Percentiles rank a stretch among this genome's conserved stretches.
Evolutionary conservation across 768 basidiomycete species (phyloP).

Genomic region (Nidularia pulvinata): DNA sequence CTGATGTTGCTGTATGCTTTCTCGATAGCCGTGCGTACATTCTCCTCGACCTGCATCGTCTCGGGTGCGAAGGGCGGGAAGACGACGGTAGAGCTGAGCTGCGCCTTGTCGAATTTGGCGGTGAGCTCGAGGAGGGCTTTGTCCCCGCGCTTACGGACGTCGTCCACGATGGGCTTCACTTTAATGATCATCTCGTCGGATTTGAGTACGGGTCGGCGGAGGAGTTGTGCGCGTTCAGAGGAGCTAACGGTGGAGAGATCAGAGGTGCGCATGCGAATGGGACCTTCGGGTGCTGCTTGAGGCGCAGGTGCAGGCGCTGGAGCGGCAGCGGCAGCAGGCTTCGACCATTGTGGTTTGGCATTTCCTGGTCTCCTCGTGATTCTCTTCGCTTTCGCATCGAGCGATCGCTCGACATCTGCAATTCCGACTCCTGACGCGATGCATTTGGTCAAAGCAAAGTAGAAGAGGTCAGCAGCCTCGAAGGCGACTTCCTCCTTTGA

Average conservation of each 20-base stretch:
- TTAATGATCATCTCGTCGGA: slow-evolving; percentile 89
- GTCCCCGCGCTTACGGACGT: slow-evolving; percentile 85
- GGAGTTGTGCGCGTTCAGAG: slow-evolving; percentile 63
- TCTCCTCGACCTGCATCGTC: slow-evolving; percentile 55
- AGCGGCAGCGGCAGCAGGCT: slow-evolving; percentile 11
- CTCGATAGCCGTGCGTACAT: slow-evolving; percentile 83
- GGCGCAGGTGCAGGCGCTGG: slow-evolving; percentile 12
- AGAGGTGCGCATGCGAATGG: slow-evolving; percentile 80
- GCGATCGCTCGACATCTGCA: slow-evolving; percentile 78
- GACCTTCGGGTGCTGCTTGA: slow-evolving; percentile 22
- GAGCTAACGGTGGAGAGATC: slow-evolving; percentile 49
- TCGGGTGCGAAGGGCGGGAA: slow-evolving; percentile 78
- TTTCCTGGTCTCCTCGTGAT: slow-evolving; percentile 88
- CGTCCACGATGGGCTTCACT: slow-evolving; percentile 92
- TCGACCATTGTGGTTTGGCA: slow-evolving; percentile 83
- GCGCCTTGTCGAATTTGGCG: slow-evolving; percentile 89
- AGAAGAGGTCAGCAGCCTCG: slow-evolving; percentile 94
- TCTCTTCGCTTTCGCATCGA: slow-evolving; percentile 86
- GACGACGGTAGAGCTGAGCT: slow-evolving; percentile 67
- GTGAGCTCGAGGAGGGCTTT: slow-evolving; percentile 85
- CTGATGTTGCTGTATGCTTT: slow-evolving; percentile 89
- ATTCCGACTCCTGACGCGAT: slow-evolving; percentile 80
- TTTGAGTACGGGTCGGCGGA: slow-evolving; percentile 89
- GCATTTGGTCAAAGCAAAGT: slow-evolving; percentile 90
- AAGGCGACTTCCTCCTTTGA: slow-evolving; percentile 85